These are phyloP conservation scores for Endotrypanum monterogeii DNA, from an alignment of 208 protist genomes.

Conservation along the genomic window DNA sequence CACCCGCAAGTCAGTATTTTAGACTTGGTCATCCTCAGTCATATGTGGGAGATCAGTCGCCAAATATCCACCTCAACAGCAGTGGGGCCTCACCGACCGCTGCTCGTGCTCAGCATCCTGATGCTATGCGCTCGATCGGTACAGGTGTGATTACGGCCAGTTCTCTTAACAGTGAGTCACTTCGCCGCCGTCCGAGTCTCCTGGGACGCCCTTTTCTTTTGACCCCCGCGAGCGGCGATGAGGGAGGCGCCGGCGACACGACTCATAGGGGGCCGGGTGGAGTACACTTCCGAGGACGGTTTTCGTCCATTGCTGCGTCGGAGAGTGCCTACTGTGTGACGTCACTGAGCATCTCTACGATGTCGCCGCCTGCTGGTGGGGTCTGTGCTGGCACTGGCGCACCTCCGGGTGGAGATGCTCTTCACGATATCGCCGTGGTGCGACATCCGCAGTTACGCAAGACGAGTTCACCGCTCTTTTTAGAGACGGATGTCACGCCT, in stretches of 20 bases:
- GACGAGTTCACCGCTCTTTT: not conserved
- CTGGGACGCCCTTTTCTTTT: not conserved
- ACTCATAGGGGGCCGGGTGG: not conserved
- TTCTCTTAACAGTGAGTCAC: constrained; percentile 15
- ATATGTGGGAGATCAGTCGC: not conserved
- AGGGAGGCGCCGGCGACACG: not conserved
- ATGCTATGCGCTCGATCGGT: not conserved
- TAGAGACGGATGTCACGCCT: not conserved
- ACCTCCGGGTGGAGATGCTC: not conserved
- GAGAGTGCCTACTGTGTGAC: not conserved
- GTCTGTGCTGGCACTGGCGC: not conserved
- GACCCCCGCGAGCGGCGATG: not conserved
- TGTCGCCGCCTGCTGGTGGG: not conserved
- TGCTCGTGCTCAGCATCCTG: not conserved
- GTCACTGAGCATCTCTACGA: constrained; percentile 2
- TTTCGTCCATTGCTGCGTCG: constrained; percentile 6
- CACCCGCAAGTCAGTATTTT: not conserved
- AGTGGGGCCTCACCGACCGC: constrained; percentile 1
- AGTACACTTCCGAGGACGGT: not conserved
- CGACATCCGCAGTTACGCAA: not conserved
- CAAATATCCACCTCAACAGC: not conserved
- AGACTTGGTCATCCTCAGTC: not conserved
- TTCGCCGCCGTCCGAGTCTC: constrained; percentile 8
- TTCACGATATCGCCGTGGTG: not conserved
- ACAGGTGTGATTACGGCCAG: constrained; percentile 8